These are phyloP conservation scores for Hypericum perforatum DNA, from an alignment of 345 rosid species.

Conservation along the genomic window DNA sequence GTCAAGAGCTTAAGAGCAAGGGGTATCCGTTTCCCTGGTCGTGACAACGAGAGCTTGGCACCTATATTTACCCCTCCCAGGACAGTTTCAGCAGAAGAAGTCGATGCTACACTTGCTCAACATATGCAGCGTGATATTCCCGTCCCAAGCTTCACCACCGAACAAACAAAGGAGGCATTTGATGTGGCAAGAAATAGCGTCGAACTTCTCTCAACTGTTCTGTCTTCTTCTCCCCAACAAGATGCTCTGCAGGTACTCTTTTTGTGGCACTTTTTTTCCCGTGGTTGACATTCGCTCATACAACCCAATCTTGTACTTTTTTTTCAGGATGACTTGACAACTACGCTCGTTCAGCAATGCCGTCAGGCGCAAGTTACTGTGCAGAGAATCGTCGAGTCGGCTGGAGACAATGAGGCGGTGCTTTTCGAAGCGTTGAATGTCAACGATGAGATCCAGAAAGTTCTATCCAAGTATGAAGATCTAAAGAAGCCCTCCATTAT, in stretches of 20 bases:
- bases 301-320: constrained; percentile 15
- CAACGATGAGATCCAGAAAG: constrained; percentile 83
- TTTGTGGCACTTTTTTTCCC: background rate
- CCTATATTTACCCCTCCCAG: constrained; percentile 93
- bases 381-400: constrained; percentile 70
- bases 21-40: constrained; percentile 94
- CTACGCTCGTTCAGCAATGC: constrained; percentile 69
- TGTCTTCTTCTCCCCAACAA: constrained; percentile 75
- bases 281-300: too few relatives aligned
- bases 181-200: constrained; percentile 84
- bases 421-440: constrained; percentile 90
- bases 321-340: constrained; percentile 64
- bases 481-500: constrained; percentile 43
- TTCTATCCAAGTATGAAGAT: constrained; percentile 59
- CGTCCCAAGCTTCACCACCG: constrained; percentile 54
- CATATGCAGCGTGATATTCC: constrained; percentile 47
- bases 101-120: constrained; percentile 36
- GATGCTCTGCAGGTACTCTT: constrained; percentile 60
- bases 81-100: constrained; percentile 54
- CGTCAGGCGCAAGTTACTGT: constrained; percentile 47
- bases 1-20: constrained; percentile 70
- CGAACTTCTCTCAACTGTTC: constrained; percentile 72
- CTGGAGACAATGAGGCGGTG: constrained; percentile 71
- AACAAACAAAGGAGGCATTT: constrained; percentile 85
- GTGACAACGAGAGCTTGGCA: constrained; percentile 88